Conservation (phyloP, 768 basidiomycete species). For the Lactarius pseudohatsudake region DNA sequence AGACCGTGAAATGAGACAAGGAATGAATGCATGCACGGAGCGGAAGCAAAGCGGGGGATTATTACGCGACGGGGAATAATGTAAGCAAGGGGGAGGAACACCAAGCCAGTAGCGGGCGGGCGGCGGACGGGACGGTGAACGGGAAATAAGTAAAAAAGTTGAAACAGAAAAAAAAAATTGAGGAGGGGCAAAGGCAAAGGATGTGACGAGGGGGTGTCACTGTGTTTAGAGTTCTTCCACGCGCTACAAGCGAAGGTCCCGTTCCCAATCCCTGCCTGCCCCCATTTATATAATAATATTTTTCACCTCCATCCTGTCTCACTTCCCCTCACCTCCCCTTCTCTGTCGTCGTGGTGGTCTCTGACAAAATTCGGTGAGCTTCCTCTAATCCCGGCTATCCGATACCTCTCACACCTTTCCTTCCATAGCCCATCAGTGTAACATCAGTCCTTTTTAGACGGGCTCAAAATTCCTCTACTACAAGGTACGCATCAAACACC, state of each 20-base stretch:
- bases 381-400: neutral
- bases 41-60: constrained; percentile 26
- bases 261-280: constrained; percentile 11
- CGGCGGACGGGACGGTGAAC: neutral
- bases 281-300: constrained; percentile 29
- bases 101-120: neutral
- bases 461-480: constrained; percentile 69
- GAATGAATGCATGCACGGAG: constrained; percentile 8
- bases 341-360: constrained; percentile 22
- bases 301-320: constrained; percentile 15
- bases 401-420: constrained; percentile 11
- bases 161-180: neutral
- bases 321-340: constrained; percentile 19
- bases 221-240: constrained; percentile 21
- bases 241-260: constrained; percentile 24
- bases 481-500: constrained; percentile 46
- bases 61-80: constrained; percentile 16
- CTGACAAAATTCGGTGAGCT: constrained; percentile 24
- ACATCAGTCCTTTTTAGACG: constrained; percentile 76
- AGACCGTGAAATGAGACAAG: neutral
- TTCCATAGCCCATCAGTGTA: constrained; percentile 60
- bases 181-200: constrained; percentile 6
- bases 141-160: constrained; percentile 3
- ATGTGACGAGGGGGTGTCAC: constrained; percentile 17
- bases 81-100: neutral